Percentiles rank a stretch among this genome's conserved stretches.
phyloP scores from a whole-genome alignment of 805 yeast genomes.

The Candida loeiensis region DNA sequence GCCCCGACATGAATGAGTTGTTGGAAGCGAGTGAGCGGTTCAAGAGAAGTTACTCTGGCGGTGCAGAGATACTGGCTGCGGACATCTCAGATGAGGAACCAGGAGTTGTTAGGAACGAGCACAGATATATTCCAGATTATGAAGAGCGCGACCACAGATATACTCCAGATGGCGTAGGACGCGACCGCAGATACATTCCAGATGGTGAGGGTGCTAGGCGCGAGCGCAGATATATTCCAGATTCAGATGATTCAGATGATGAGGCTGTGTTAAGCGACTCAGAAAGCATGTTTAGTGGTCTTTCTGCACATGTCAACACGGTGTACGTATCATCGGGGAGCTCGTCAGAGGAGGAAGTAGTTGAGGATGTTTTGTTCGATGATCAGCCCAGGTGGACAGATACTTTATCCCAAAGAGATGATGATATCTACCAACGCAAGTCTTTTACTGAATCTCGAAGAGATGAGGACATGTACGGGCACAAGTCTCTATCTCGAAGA shows the following conservation, averaged over 20 bases:
- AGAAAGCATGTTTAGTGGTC: too few species aligned
- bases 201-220: too few species aligned
- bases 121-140: not conserved
- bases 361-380: slow-evolving; percentile 5
- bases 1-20: not conserved
- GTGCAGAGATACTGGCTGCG: not conserved
- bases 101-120: too few species aligned
- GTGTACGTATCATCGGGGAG: not conserved
- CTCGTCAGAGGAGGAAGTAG: slow-evolving; percentile 3
- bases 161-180: too few species aligned
- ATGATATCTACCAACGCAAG: too few species aligned
- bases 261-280: not conserved
- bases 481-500: too few species aligned
- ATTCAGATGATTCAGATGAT: not conserved
- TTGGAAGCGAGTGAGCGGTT: slow-evolving; percentile 2
- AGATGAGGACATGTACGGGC: too few species aligned
- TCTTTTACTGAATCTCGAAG: too few species aligned
- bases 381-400: slow-evolving; percentile 4
- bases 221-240: too few species aligned
- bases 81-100: too few species aligned
- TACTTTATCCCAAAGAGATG: not conserved
- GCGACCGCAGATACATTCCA: too few species aligned
- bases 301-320: not conserved
- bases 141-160: too few species aligned
- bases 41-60: not conserved